Conservation (phyloP, 768 basidiomycete genomes). For the Terana coerulea region DNA sequence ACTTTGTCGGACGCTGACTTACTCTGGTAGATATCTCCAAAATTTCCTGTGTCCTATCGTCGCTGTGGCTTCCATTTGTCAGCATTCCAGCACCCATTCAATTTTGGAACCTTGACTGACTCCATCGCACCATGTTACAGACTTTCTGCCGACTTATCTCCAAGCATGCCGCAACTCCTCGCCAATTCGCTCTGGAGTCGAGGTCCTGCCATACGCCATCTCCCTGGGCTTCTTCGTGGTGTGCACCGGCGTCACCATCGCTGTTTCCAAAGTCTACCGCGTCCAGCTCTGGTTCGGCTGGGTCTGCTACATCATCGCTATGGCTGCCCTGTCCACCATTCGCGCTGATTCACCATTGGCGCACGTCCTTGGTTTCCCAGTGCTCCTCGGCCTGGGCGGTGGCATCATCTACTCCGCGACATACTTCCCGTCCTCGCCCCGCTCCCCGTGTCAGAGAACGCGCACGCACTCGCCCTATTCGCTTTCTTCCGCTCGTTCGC, state of each 20-base stretch:
- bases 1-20: not conserved
- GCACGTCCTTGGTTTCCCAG: slow-evolving; percentile 21
- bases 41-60: slow-evolving; percentile 21
- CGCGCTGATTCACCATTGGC: slow-evolving; percentile 13
- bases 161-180: slow-evolving; percentile 36
- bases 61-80: slow-evolving; percentile 20
- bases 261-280: not conserved
- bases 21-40: slow-evolving; percentile 21
- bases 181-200: slow-evolving; percentile 18
- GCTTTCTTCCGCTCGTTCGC: slow-evolving; percentile 18
- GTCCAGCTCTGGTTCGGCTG: slow-evolving; percentile 28
- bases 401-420: slow-evolving; percentile 19
- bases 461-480: slow-evolving; percentile 32
- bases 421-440: slow-evolving; percentile 24
- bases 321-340: slow-evolving; percentile 20
- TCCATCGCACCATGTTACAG: slow-evolving; percentile 16
- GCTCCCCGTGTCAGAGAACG: slow-evolving; percentile 26
- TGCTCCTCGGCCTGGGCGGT: slow-evolving; percentile 22
- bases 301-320: slow-evolving; percentile 29
- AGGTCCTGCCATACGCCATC: slow-evolving; percentile 16
- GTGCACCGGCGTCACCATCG: slow-evolving; percentile 8
- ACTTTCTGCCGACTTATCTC: slow-evolving; percentile 40
- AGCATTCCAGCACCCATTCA: not conserved
- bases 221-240: slow-evolving; percentile 27
- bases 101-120: not conserved